These are phyloP conservation scores for Xylaria venustula DNA, from an alignment of 495 filamentous ascomycete species.

Conservation along the genomic window DNA sequence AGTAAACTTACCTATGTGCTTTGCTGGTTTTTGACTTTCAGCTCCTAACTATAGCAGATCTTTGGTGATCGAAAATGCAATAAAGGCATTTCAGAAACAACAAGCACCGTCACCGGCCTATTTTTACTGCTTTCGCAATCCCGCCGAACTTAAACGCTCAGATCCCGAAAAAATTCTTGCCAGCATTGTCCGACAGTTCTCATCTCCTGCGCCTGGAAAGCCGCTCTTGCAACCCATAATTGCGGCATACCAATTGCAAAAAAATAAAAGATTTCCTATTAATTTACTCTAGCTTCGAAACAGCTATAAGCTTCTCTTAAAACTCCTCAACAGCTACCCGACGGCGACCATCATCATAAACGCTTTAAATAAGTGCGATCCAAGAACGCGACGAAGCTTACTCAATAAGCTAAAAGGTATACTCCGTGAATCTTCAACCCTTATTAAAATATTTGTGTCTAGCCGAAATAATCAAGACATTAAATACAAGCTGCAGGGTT, in stretches of 20 bases:
- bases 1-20: constrained; percentile 23
- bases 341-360: constrained; percentile 42
- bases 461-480: constrained; percentile 42
- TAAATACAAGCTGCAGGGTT: constrained; percentile 16
- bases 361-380: constrained; percentile 47
- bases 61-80: constrained; percentile 22
- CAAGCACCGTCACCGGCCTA: constrained; percentile 15
- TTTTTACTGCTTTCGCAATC: constrained; percentile 19
- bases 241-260: neutral
- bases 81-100: neutral
- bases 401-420: constrained; percentile 34
- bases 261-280: neutral
- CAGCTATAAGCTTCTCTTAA: neutral
- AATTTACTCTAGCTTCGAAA: neutral
- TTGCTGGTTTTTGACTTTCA: constrained; percentile 1
- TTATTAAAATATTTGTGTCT: constrained; percentile 40
- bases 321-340: constrained; percentile 6
- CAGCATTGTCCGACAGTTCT: constrained; percentile 30
- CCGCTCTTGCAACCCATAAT: constrained; percentile 16
- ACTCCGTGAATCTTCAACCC: constrained; percentile 20
- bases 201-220: constrained; percentile 9
- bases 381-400: constrained; percentile 25
- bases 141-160: constrained; percentile 26
- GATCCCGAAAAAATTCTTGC: constrained; percentile 27
- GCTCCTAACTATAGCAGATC: constrained; percentile 12